phyloP scores from a whole-genome alignment of 2,329 filamentous ascomycete species.

The Sclerotinia trifoliorum region DNA sequence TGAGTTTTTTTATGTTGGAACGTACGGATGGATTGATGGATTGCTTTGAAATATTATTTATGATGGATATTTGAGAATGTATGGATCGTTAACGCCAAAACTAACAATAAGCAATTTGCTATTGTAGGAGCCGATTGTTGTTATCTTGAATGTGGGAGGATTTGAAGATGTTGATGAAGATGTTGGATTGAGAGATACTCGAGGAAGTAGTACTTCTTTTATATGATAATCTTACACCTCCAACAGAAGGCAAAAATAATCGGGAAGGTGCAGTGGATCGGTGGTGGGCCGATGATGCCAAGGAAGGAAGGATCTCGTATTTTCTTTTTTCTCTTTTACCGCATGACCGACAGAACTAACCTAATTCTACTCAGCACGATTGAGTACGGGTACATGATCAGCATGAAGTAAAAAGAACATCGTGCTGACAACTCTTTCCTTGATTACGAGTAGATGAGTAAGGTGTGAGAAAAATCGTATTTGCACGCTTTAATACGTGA shows the following conservation, averaged over 20 bases:
- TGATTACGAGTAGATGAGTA: too few species aligned
- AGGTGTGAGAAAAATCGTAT: too few species aligned
- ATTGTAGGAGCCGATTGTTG: not conserved
- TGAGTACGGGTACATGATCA: not conserved
- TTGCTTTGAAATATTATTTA: too few species aligned
- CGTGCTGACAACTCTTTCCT: too few species aligned
- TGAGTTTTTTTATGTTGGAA: not conserved
- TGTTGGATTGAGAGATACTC: not conserved
- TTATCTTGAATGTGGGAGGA: not conserved
- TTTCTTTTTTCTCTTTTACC: not conserved
- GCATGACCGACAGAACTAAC: not conserved
- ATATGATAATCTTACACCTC: not conserved
- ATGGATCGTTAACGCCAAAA: not conserved
- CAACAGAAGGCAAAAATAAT: not conserved
- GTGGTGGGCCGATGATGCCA: slow-evolving; percentile 7
- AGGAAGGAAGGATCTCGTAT: slow-evolving; percentile 18
- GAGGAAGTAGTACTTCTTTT: not conserved
- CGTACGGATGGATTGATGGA: not conserved
- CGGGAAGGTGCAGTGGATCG: not conserved
- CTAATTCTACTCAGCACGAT: too few species aligned
- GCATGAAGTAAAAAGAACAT: not conserved
- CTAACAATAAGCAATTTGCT: not conserved
- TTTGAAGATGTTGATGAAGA: not conserved
- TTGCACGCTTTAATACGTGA: too few species aligned
- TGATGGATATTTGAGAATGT: not conserved